Evolutionary conservation across 2,329 filamentous ascomycete species (phyloP), one percentile per base, ranked within the genome.

Genomic region (Thelonectria blattea): DNA sequence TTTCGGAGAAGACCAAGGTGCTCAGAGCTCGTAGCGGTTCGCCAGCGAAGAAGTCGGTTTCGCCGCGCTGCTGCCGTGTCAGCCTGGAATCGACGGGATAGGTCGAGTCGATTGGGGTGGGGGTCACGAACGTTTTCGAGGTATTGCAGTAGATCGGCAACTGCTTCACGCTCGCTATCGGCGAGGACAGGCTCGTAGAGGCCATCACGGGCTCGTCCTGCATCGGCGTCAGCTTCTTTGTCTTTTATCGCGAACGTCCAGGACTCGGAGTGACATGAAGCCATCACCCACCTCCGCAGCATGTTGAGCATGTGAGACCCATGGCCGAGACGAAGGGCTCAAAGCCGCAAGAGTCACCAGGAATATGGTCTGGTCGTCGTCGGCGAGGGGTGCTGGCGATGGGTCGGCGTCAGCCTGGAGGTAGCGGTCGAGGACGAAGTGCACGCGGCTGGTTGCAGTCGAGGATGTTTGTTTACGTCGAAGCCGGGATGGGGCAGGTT

Each of bases 1-100:
- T 99, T 78, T 98, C 93, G 59, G 95, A 99, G 77, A 97, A 99
- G 59, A 99, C 95, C 24, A 99, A 86, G 12, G 94, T 99, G 78
- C 92, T 97, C 58, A 99, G 82, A 47, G 95, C 94, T 78, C 91
- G 91, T 59, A 99, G 87, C 47, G 95, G 95, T 74, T 97, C 93
- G 78, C 95, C 95, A 39, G 91, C 90, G 80, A 99, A 99, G 86
- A 99, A 99, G 78, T 99, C 94, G 71, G 93, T 98, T 77, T 99
- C 95, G 74, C 89, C 91, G 74, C 95, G 90, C 95, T 97, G 76
- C 62, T 62, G 60, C 51, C 50, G 43, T 56, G 69, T 79, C 73
- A 81, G 74, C 60, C 61, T 56, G 30, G 42, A 14, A 42, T 42
- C 22, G 32, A 22, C 22, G 60, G 22, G 32, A 45, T 41, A 37